Base-by-base conservation (phyloP, 1,284 basidiomycete genomes). In the Pholiota adiposa region DNA sequence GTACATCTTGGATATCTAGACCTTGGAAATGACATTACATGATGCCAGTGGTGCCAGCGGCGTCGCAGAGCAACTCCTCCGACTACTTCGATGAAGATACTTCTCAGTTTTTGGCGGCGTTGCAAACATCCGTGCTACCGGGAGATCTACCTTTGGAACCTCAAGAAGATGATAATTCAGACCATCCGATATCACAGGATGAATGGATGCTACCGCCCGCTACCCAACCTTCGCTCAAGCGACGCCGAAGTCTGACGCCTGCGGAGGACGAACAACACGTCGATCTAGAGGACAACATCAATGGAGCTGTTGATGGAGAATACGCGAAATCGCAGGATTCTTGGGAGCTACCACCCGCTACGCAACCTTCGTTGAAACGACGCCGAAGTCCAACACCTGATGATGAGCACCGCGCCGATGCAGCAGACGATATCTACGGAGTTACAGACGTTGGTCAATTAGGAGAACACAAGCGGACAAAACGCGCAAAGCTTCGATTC, bases 401-500 rank as follows among this genome's bases (percentile, higher is more conserved):
- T 8, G 48, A 61, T 25, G 59, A 62, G 38, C 49, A 51, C 29
- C 56, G 43, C 31, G 36, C 58, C 48, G 43, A 63, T 33, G 64
- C 70, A 2, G 71, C 77, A 49, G 71, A 78, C 23, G 75, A 79
- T 19, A 79, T 83, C n/a, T 97, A 97, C 72, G 90, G 89, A 0
- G 84, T 91, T 0, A 85, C 90, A 82, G 95, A n/a, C n/a, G n/a
- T n/a, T n/a, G n/a, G n/a, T n/a, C n/a, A n/a, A n/a, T n/a, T n/a
- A n/a, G n/a, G n/a, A n/a, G n/a, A n/a, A n/a, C n/a, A n/a, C n/a
- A n/a, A n/a, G n/a, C n/a, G n/a, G n/a, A n/a, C n/a, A 66, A 98
- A 98, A 75, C 86, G 96, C 2, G 88, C 90, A 49, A 98, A 98
- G 72, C 72, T 97, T 49, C 93, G 95, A 70, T 87, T 93, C 11